phyloP scores from a whole-genome alignment of 306 rosid genomes.

The Quercus robur region DNA sequence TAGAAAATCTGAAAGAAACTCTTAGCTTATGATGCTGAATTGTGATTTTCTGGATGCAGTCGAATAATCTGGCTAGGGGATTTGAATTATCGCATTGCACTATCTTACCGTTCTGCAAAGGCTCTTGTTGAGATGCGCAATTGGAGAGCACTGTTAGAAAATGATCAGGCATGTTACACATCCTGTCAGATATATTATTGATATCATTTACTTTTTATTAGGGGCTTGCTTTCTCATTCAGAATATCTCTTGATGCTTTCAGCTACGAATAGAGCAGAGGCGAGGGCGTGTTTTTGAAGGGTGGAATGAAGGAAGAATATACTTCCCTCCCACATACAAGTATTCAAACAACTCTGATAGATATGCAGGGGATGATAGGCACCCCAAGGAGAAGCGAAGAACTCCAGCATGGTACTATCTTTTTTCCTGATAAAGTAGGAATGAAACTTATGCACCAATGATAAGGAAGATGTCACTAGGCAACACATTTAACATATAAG shows the following conservation, averaged over 20 bases:
- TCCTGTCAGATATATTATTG: constrained; percentile 10
- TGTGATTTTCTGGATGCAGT: constrained; percentile 46
- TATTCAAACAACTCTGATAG: constrained; percentile 92
- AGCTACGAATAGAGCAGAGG: constrained; percentile 81
- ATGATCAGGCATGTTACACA: constrained; percentile 77
- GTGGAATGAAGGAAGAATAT: constrained; percentile 93
- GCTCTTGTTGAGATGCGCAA: constrained; percentile 92
- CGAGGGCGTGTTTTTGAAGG: constrained; percentile 80
- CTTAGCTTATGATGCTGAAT: constrained; percentile 4
- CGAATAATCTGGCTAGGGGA: constrained; percentile 98
- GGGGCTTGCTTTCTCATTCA: constrained; percentile 9
- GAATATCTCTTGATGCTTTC: constrained; percentile 34
- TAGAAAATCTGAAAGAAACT: constrained; percentile 7
- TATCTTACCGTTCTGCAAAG: constrained; percentile 79
- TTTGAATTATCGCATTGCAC: constrained; percentile 92
- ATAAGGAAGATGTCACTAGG: constrained; percentile 6
- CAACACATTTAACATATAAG: background rate
- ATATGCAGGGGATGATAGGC: constrained; percentile 86
- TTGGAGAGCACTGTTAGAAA: constrained; percentile 82
- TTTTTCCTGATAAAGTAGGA: background rate
- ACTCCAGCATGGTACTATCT: constrained; percentile 92
- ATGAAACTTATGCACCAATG: background rate
- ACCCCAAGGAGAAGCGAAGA: constrained; percentile 88
- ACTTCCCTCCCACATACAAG: constrained; percentile 98
- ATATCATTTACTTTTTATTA: background rate